Evolutionary conservation across 2,329 filamentous ascomycete genomes (phyloP), one percentile per base, ranked within the genome.

Genomic region (Corniculantispora saksenae): DNA sequence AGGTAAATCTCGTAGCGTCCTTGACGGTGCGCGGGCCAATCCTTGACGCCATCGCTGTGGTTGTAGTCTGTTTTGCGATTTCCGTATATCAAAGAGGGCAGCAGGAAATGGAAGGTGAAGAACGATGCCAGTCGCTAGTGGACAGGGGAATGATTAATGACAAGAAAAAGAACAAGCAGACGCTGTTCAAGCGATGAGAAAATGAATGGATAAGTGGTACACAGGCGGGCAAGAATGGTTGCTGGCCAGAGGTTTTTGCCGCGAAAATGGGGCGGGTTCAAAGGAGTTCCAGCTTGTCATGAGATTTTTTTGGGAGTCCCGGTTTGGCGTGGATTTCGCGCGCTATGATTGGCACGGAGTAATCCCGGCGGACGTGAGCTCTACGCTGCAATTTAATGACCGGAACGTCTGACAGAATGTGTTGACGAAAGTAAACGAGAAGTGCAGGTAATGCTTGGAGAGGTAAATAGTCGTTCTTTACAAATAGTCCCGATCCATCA

Each of bases 1-100:
- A 81, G 43, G 80, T 82, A 75, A 82, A 95, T 74, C 91, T 89
- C 72, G 92, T 95, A 70, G 92, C 91, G 76, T 94, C 91, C 72
- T 86, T 87, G 75, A 91, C 89, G 79, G 87, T 91, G 75, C 90
- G 89, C 67, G 90, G 84, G 69, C 80, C 81, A 53, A 81, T 77
- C 70, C 77, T 76, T 40, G 78, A 77, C 64, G 77, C 76, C 80
- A 81, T 82, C 71, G 66, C 66, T 65, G n/a, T n/a, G n/a, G n/a
- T n/a, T n/a, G n/a, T n/a, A n/a, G n/a, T 48, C 51, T 27, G 56
- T 29, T 38, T 19, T n/a, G 27, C 47, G 17, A 35, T 55, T 17
- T 58, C 50, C 38, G 38, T 43, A 43, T 43, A 12, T 27, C 3
- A 54, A 12, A 21, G 32, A 17, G 3, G 23, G 15, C 32, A 17